Percentiles rank a stretch among this genome's conserved stretches.
phyloP scores from a whole-genome alignment of 805 yeast species.

The Isabelozyma rhagii region DNA sequence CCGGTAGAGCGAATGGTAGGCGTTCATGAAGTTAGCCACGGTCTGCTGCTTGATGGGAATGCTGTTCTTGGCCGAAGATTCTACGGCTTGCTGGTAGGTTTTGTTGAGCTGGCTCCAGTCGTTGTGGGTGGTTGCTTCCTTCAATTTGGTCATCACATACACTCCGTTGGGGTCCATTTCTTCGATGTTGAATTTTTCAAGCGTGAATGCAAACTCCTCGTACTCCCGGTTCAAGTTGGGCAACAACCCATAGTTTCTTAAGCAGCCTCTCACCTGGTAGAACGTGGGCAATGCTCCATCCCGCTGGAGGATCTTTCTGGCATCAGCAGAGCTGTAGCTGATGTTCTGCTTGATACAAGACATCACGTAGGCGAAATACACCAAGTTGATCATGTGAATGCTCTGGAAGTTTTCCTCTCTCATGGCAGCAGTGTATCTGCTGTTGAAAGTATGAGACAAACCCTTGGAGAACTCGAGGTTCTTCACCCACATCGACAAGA shows the following conservation, averaged over 20 bases:
- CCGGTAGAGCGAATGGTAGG: conserved; percentile 34
- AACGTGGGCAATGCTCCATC: conserved; percentile 1
- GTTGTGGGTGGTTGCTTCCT: conserved; percentile 13
- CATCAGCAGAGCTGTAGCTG: conserved; percentile 20
- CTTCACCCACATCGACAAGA: conserved; percentile 32
- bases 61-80: conserved; percentile 19
- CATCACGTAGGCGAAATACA: conserved; percentile 32
- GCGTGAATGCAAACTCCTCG: conserved; percentile 3
- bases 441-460: conserved; percentile 3
- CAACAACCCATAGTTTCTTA: conserved; percentile 5
- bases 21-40: conserved; percentile 43
- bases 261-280: conserved; percentile 12
- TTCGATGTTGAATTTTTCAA: conserved; percentile 12
- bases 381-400: conserved; percentile 17
- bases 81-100: conserved; percentile 22
- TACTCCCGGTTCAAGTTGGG: conserved; percentile 2
- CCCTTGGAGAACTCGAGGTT: conserved; percentile 23
- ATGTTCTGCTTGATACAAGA: conserved; percentile 21
- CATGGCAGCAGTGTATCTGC: conserved; percentile 2
- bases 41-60: conserved; percentile 39
- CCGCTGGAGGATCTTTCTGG: conserved; percentile 23
- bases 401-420: conserved; percentile 4
- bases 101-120: conserved; percentile 15
- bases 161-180: conserved; percentile 33
- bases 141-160: conserved; percentile 18